These are phyloP conservation scores for Takashimella tepidaria DNA, from an alignment of 1,284 basidiomycete genomes.

Conservation along the genomic window DNA sequence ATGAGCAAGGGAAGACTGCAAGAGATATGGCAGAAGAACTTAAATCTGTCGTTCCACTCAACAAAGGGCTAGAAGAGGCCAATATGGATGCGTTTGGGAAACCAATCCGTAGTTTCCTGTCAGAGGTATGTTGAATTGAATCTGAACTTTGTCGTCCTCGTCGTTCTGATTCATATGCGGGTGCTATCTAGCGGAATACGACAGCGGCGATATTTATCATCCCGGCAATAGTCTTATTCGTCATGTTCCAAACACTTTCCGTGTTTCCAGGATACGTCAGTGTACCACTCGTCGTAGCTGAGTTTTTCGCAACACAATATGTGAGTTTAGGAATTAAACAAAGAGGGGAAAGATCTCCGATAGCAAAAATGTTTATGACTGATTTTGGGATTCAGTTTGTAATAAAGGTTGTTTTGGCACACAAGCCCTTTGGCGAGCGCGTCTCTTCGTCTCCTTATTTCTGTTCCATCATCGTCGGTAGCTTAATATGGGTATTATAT, in stretches of 20 bases:
- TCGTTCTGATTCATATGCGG: too few relatives aligned
- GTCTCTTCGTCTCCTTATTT: conserved; percentile 68
- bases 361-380: too few relatives aligned
- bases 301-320: conserved; percentile 90
- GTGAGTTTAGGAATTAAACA: conserved; percentile 54
- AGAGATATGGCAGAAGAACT: conserved; percentile 92
- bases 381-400: conserved; percentile 21
- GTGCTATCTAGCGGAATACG: conserved; percentile 60
- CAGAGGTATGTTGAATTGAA: conserved; percentile 4
- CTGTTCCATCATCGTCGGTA: conserved; percentile 78
- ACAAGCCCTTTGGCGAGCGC: conserved; percentile 32
- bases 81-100: conserved; percentile 20
- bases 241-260: conserved; percentile 76
- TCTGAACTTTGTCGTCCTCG: not conserved
- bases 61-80: conserved; percentile 78
- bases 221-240: conserved; percentile 70
- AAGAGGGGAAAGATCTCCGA: too few relatives aligned
- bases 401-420: conserved; percentile 27
- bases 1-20: conserved; percentile 79
- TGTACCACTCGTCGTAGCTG: conserved; percentile 69
- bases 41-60: conserved; percentile 82
- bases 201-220: conserved; percentile 73
- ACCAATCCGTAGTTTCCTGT: conserved; percentile 13
- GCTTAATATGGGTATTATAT: conserved; percentile 80
- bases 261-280: conserved; percentile 86